These are phyloP conservation scores for Ceriops decandra DNA, from an alignment of 345 rosid genomes.

Conservation along the genomic window DNA sequence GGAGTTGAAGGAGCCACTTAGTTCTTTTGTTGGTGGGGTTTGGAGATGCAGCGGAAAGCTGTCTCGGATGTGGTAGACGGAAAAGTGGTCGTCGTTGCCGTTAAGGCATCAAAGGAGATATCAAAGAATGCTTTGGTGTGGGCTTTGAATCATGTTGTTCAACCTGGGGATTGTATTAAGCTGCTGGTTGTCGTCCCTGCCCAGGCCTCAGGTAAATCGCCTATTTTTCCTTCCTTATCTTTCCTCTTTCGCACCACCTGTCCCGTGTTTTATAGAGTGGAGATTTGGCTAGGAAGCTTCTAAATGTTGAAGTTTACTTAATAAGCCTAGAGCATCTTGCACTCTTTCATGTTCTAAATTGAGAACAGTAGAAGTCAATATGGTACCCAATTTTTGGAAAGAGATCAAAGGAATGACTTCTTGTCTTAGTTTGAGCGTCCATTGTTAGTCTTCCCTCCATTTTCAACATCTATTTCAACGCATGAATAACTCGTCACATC, in stretches of 20 bases:
- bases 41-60: conserved; percentile 29
- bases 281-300: neutral
- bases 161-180: conserved; percentile 89
- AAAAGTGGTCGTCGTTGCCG: conserved; percentile 81
- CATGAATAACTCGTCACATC: no score
- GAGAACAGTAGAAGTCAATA: neutral
- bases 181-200: conserved; percentile 75
- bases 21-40: conserved; percentile 12
- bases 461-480: no score
- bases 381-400: no score
- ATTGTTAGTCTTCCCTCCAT: no score
- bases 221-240: neutral
- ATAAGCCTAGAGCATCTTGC: neutral
- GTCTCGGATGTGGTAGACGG: conserved; percentile 39
- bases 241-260: neutral
- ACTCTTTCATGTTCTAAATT: neutral
- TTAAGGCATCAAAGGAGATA: conserved; percentile 88
- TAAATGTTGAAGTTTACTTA: neutral
- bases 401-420: no score
- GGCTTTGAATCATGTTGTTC: conserved; percentile 97
- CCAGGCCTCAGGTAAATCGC: conserved; percentile 49
- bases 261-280: neutral
- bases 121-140: conserved; percentile 79
- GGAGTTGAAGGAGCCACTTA: conserved; percentile 27
- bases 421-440: no score